A percentile compares a stretch with the other conserved stretches of the same genome.
phyloP scores from a whole-genome alignment of 176 grass and related monocot species.

The Aegilops longissima region DNA sequence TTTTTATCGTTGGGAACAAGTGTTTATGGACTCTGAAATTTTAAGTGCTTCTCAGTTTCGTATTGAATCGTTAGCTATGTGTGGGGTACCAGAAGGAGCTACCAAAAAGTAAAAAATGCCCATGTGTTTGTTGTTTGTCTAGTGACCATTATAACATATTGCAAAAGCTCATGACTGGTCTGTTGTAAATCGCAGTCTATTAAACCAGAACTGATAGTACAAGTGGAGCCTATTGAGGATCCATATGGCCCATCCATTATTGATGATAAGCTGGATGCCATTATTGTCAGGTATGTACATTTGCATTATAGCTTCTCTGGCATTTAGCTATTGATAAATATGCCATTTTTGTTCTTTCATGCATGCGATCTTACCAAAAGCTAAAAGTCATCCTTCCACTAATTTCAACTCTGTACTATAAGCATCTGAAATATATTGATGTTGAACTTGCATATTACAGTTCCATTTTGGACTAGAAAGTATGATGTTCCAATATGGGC shows the following conservation, averaged over 20 bases:
- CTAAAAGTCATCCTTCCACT: not conserved
- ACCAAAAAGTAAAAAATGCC: not conserved
- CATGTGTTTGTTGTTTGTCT: not conserved
- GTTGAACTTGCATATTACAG: constrained; percentile 16
- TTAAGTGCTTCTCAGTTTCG: constrained; percentile 20
- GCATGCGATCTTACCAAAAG: not conserved
- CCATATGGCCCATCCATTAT: constrained; percentile 65
- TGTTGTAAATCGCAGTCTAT: constrained; percentile 41
- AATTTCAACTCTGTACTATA: not conserved
- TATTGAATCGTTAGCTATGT: not conserved
- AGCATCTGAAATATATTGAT: not conserved
- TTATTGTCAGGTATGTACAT: constrained; percentile 61
- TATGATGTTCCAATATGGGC: not conserved
- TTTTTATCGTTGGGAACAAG: not conserved
- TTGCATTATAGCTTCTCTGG: not conserved
- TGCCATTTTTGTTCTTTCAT: constrained; percentile 15
- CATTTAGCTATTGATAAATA: constrained; percentile 12
- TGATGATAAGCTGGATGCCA: constrained; percentile 62
- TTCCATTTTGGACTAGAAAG: not conserved
- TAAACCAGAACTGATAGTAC: constrained; percentile 54
- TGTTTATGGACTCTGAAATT: constrained; percentile 1
- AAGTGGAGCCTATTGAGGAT: constrained; percentile 73
- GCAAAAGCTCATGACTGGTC: constrained; percentile 23
- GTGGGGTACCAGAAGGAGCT: not conserved
- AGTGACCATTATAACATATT: not conserved